Conservation (phyloP, 169 alveolate species). For the Nephromyces sp. region DNA sequence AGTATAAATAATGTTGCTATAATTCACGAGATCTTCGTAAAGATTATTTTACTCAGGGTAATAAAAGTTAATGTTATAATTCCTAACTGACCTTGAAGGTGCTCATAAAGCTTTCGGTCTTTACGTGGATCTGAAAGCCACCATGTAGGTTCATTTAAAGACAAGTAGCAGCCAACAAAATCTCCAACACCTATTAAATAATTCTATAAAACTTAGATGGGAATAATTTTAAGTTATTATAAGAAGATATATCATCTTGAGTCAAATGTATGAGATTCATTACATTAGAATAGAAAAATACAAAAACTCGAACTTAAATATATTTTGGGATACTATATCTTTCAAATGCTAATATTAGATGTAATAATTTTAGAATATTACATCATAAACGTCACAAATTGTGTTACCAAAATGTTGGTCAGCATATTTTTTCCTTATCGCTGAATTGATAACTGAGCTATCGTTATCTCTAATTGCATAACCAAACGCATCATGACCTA, state of each 20-base stretch:
- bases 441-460: slow-evolving; percentile 11
- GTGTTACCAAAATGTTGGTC: background rate
- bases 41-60: no score
- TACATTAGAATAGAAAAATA: no score
- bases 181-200: slow-evolving; percentile 40
- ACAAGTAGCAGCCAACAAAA: slow-evolving; percentile 32
- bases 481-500: slow-evolving; percentile 51
- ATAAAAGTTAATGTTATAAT: background rate
- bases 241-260: no score
- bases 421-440: background rate
- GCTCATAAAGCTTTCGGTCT: slow-evolving; percentile 58
- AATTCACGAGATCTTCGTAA: no score
- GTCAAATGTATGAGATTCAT: no score
- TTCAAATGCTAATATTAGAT: no score
- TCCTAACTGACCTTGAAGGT: slow-evolving; percentile 44
- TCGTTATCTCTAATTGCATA: slow-evolving; percentile 45
- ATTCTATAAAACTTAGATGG: slow-evolving; percentile 15
- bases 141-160: slow-evolving; percentile 37
- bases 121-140: slow-evolving; percentile 61
- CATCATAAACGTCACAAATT: background rate
- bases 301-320: no score
- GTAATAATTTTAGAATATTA: no score
- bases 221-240: no score
- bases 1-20: background rate
- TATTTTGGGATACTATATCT: no score